Evolutionary conservation across 192 early-diverging fungal species (phyloP), one percentile per base, ranked within the genome.

Genomic region (Phlyctochytrium arcticum): DNA sequence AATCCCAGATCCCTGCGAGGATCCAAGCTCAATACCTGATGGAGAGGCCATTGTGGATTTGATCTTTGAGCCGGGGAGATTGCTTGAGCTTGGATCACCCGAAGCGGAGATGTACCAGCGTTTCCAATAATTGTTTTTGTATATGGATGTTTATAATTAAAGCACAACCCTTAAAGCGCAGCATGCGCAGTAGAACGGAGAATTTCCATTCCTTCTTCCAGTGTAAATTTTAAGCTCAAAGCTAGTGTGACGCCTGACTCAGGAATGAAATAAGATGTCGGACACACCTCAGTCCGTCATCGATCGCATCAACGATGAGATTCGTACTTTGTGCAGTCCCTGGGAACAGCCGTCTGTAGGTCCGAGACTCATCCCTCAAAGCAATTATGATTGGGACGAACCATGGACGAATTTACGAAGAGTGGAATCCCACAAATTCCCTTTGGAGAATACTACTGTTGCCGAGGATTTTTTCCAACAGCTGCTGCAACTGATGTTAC

Each of bases 31-130:
- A 26, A 10, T 39, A 27, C 57, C 57, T 6, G 56, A 59, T 23
- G 76, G 76, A 60, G 49, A 61, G 32, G 57, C 64, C 5, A 74
- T 81, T 47, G 81, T 83, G 15, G 81, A 83, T 68, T 59, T 83
- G 9, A 81, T 83, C 76, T 78, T 78, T 69, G 68, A 79, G 23
- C 81, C 78, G 21, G 81, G 79, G 17, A 31, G 59, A 32, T 46
- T 83, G 32, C 19, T 81, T 24, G 7, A 26, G 5, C 9, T 75
- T n/a, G 76, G 77, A 24, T 68, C 59, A 12, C 24, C 49, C 3
- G 71, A 78, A 30, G 74, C 76, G 5, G 60, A 54, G 15, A 37
- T 33, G 42, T 69, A 69, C 44, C 68, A 69, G 60, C 56, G 66
- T n/a, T 39, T 68, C 23, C 31, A 9, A 15, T 60, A 47, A 29